Conservation (phyloP, 768 basidiomycete genomes). For the Mycena belliarum region DNA sequence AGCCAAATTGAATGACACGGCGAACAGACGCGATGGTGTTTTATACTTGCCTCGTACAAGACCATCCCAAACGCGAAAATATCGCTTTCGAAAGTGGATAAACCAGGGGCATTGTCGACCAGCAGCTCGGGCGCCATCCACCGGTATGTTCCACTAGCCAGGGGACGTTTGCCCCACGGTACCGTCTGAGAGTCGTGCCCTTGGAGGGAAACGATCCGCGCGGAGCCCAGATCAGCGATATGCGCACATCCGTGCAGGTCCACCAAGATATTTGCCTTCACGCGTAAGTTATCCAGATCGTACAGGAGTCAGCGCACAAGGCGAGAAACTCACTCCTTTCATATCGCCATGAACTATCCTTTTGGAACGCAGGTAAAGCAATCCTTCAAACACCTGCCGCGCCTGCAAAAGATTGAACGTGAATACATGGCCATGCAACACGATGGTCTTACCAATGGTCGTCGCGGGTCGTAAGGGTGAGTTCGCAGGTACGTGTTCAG, state of each 20-base stretch:
- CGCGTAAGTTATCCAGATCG: too few species aligned
- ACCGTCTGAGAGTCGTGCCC: too few species aligned
- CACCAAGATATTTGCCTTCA: neutral
- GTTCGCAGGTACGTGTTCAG: neutral
- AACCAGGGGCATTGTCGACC: neutral
- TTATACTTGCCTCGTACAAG: neutral
- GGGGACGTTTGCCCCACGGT: neutral
- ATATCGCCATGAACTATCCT: constrained; percentile 1
- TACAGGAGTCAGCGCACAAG: too few species aligned
- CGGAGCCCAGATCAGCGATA: constrained; percentile 1
- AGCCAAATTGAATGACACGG: neutral
- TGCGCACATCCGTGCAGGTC: neutral
- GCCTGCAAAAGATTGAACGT: neutral
- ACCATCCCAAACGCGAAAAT: constrained; percentile 4
- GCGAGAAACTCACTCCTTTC: constrained; percentile 1
- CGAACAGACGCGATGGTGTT: neutral
- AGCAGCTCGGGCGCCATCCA: constrained; percentile 6
- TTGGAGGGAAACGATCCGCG: neutral
- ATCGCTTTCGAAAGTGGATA: constrained; percentile 1
- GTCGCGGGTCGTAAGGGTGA: neutral
- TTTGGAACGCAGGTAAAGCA: neutral
- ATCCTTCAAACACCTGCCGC: neutral
- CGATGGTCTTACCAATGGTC: neutral
- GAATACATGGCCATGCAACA: neutral
- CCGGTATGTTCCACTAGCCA: neutral